Conservation (phyloP, 805 yeast species). For the Hanseniaspora jakobsenii region DNA sequence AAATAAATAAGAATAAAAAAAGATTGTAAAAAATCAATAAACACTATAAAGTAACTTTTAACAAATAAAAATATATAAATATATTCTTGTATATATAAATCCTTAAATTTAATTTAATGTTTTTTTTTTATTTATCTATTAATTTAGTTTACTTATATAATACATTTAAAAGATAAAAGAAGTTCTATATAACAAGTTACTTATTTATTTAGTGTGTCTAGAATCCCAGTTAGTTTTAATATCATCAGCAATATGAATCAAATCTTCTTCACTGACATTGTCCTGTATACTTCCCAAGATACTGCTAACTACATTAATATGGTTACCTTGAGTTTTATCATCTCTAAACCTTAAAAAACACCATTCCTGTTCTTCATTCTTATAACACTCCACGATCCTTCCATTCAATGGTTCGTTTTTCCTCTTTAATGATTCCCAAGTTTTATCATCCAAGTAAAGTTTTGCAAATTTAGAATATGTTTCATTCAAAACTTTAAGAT, state of each 20-base stretch:
- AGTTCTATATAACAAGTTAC: too few relatives aligned
- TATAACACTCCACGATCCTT: conserved; percentile 73
- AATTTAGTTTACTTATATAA: neutral
- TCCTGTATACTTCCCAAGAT: conserved; percentile 77
- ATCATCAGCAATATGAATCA: conserved; percentile 43
- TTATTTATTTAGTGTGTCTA: conserved; percentile 31
- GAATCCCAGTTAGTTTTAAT: conserved; percentile 53
- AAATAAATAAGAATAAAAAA: too few relatives aligned
- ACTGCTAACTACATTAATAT: conserved; percentile 64
- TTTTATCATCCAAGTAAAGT: conserved; percentile 49
- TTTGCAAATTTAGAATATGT: conserved; percentile 57
- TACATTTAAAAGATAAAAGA: neutral
- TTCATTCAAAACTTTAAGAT: conserved; percentile 28
- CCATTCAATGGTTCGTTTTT: conserved; percentile 76
- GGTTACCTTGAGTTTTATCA: conserved; percentile 84
- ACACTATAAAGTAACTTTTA: too few relatives aligned
- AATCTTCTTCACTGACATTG: conserved; percentile 69
- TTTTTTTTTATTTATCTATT: too few relatives aligned
- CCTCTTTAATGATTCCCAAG: conserved; percentile 66
- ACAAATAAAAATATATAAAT: too few relatives aligned
- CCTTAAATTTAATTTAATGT: too few relatives aligned
- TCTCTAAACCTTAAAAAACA: conserved; percentile 78
- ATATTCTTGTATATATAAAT: neutral
- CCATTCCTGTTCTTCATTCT: conserved; percentile 63
- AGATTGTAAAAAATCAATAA: too few relatives aligned